Conservation (phyloP, 2,329 filamentous ascomycete species). For the Trichoderma atrobrunneum region DNA sequence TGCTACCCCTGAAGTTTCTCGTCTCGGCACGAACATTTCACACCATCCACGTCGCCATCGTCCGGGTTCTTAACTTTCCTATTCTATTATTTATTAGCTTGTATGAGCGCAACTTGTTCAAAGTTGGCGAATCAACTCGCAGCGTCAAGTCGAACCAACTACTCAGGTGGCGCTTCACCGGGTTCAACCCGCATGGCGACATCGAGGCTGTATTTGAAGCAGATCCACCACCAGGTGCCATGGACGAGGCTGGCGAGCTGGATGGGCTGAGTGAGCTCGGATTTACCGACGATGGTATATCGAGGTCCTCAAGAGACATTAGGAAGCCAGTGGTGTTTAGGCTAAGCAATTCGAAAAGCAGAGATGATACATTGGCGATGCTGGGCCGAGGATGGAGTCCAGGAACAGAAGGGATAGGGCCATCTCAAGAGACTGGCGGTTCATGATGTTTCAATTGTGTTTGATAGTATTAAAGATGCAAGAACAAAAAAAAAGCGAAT, state of each 20-base stretch:
- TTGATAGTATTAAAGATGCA: neutral
- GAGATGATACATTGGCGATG: constrained; percentile 10
- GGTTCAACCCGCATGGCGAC: constrained; percentile 56
- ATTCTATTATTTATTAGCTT: constrained; percentile 59
- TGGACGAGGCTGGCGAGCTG: constrained; percentile 34
- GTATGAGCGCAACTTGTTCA: constrained; percentile 49
- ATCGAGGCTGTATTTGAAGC: constrained; percentile 59
- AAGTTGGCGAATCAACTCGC: constrained; percentile 39
- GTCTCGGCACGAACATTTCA: constrained; percentile 65
- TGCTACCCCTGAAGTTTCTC: constrained; percentile 64
- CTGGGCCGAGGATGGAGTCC: constrained; percentile 10
- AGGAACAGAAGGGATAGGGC: neutral
- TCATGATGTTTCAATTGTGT: neutral
- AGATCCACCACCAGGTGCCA: constrained; percentile 47
- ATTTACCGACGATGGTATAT: constrained; percentile 33
- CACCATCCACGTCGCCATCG: constrained; percentile 65
- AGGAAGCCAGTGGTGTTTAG: constrained; percentile 10
- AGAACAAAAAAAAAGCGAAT: neutral
- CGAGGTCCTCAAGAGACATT: constrained; percentile 29
- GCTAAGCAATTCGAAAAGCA: constrained; percentile 16
- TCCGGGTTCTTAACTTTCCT: constrained; percentile 62
- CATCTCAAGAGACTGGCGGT: neutral
- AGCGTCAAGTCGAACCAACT: constrained; percentile 26
- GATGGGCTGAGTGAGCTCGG: constrained; percentile 35
- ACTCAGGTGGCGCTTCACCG: constrained; percentile 45